Conservation (phyloP, 1,284 basidiomycete species). For the Lentinus polychrous region DNA sequence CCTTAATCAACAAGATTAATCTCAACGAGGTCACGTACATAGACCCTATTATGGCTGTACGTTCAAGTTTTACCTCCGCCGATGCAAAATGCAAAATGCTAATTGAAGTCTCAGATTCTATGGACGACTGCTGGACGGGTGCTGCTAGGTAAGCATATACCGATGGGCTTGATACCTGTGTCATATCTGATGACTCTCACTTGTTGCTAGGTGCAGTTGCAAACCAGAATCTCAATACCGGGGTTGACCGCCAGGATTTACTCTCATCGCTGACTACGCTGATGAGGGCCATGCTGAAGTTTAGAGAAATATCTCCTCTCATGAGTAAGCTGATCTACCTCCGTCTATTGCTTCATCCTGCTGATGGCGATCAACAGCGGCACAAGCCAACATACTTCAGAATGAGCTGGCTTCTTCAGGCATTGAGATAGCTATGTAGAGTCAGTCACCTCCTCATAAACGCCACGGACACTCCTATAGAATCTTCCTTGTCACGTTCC, state of each 20-base stretch:
- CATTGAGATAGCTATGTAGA: neutral
- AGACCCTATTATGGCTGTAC: constrained; percentile 7
- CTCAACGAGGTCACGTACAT: constrained; percentile 2
- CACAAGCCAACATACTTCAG: neutral
- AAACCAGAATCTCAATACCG: neutral
- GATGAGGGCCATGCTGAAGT: constrained; percentile 1
- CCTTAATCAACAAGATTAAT: neutral
- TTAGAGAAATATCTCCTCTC: neutral
- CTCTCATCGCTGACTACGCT: neutral
- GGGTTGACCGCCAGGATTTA: neutral
- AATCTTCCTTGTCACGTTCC: too few relatives aligned
- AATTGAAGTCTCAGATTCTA: neutral
- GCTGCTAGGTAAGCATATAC: neutral
- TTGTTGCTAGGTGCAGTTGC: too few relatives aligned
- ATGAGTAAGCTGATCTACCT: constrained; percentile 1
- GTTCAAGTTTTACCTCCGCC: neutral
- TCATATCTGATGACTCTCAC: neutral
- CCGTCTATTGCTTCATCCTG: neutral
- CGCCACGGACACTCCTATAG: neutral
- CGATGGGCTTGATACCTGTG: neutral
- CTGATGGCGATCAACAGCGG: neutral
- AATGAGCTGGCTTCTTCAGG: neutral
- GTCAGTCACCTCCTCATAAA: too few relatives aligned
- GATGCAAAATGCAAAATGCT: neutral
- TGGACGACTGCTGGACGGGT: constrained; percentile 1